phyloP scores from a whole-genome alignment of 441 rosid genomes.

The Mallotus japonicus region DNA sequence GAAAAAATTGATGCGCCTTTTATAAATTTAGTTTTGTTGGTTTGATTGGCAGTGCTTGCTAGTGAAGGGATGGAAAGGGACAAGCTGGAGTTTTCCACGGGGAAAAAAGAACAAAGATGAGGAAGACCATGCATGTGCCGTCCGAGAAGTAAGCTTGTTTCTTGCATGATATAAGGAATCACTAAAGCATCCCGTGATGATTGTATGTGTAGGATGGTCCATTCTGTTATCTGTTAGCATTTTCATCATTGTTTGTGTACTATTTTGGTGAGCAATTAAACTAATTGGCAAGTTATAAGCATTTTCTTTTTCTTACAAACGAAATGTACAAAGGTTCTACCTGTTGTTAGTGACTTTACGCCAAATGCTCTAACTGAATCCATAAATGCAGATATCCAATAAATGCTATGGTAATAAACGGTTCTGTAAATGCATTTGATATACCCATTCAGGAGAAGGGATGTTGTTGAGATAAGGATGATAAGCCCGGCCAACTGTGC shows the following conservation, averaged over 20 bases:
- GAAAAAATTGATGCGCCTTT: slow-evolving; percentile 3
- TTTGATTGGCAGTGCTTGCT: slow-evolving; percentile 68
- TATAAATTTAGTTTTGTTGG: background rate
- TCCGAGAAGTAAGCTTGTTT: slow-evolving; percentile 71
- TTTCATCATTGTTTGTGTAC: slow-evolving; percentile 7
- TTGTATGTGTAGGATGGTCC: background rate
- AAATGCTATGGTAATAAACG: background rate
- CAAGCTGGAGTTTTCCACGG: slow-evolving; percentile 99
- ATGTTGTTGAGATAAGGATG: background rate
- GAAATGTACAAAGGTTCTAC: background rate
- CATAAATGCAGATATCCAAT: background rate
- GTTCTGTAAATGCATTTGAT: background rate
- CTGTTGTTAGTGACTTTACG: background rate
- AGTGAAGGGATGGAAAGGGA: slow-evolving; percentile 99
- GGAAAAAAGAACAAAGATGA: slow-evolving; percentile 98
- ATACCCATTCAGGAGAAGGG: background rate
- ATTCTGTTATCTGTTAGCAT: slow-evolving; percentile 14
- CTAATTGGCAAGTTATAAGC: background rate
- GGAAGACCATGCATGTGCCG: slow-evolving; percentile 96
- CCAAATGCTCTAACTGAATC: background rate
- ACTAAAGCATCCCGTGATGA: no score
- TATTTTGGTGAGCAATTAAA: background rate
- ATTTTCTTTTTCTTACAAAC: background rate
- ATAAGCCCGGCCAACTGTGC: background rate
- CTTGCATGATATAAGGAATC: background rate